phyloP scores from a whole-genome alignment of 208 protist species.

The Leishmania amazonensis region DNA sequence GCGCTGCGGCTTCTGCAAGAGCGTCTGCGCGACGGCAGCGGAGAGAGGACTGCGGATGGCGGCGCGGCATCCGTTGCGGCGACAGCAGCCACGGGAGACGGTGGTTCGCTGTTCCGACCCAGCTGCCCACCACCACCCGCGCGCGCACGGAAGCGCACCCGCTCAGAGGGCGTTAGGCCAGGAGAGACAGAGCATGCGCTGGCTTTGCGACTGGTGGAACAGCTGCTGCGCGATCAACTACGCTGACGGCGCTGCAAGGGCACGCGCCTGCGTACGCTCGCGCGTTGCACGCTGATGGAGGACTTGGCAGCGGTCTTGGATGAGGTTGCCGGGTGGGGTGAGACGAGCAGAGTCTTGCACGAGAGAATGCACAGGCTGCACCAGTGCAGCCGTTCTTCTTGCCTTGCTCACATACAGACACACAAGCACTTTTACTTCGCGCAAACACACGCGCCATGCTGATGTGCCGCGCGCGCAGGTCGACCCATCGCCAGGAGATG shows the following conservation, averaged over 20 bases:
- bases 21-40: constrained; percentile 4
- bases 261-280: too few species aligned
- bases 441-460: background rate
- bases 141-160: background rate
- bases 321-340: background rate
- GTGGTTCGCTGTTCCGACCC: background rate
- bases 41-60: background rate
- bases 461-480: background rate
- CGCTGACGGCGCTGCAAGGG: constrained; percentile 3
- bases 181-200: constrained; percentile 8
- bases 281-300: background rate
- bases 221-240: constrained; percentile 20
- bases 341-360: background rate
- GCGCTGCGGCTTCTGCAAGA: constrained; percentile 12
- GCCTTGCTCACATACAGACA: background rate
- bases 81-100: background rate
- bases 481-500: background rate
- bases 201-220: constrained; percentile 26
- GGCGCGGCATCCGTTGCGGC: background rate
- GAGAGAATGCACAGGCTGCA: background rate
- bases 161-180: background rate
- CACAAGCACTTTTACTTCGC: background rate
- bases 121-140: background rate
- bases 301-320: background rate
- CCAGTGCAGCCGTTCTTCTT: background rate